Percentiles rank a stretch among this genome's conserved stretches.
Evolutionary conservation across 345 rosid species (phyloP).

Genomic region (Eucalyptus caleyi): DNA sequence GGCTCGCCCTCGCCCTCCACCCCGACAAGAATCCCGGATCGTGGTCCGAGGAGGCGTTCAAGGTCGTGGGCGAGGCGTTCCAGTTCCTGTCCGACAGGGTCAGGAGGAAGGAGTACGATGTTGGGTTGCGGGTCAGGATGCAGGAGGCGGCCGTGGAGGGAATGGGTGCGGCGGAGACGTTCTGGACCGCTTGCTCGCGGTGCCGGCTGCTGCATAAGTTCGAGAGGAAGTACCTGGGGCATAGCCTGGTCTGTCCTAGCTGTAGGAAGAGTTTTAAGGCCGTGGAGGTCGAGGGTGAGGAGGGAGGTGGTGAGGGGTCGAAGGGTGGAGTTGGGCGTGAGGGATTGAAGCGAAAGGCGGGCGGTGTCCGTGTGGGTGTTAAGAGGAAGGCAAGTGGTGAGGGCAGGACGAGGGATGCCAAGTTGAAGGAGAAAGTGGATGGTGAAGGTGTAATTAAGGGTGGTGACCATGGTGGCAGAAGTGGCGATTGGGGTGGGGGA

Average conservation of each 20-base stretch:
- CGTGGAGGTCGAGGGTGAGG: constrained; percentile 35
- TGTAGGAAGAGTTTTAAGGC: constrained; percentile 72
- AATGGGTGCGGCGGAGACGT: constrained; percentile 16
- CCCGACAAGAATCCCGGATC: constrained; percentile 62
- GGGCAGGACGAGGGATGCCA: neutral
- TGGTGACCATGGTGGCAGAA: neutral
- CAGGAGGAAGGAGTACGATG: constrained; percentile 69
- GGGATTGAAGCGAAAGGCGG: constrained; percentile 6
- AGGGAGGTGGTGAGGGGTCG: neutral
- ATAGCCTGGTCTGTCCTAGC: constrained; percentile 58
- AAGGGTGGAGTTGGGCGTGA: neutral
- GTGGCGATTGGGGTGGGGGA: neutral
- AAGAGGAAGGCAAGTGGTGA: constrained; percentile 1
- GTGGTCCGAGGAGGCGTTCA: constrained; percentile 81
- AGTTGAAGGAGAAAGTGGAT: constrained; percentile 3
- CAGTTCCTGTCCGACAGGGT: constrained; percentile 51
- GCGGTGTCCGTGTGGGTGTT: neutral
- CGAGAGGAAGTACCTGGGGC: constrained; percentile 64
- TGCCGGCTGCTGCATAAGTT: constrained; percentile 67
- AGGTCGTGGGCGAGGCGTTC: constrained; percentile 71
- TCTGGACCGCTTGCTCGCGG: constrained; percentile 58
- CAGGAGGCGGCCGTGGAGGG: constrained; percentile 35
- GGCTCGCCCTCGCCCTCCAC: constrained; percentile 56
- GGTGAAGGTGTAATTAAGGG: neutral
- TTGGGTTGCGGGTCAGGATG: constrained; percentile 53